Evolutionary conservation across 768 basidiomycete species (phyloP).

Genomic region (Mycena leptocephala): DNA sequence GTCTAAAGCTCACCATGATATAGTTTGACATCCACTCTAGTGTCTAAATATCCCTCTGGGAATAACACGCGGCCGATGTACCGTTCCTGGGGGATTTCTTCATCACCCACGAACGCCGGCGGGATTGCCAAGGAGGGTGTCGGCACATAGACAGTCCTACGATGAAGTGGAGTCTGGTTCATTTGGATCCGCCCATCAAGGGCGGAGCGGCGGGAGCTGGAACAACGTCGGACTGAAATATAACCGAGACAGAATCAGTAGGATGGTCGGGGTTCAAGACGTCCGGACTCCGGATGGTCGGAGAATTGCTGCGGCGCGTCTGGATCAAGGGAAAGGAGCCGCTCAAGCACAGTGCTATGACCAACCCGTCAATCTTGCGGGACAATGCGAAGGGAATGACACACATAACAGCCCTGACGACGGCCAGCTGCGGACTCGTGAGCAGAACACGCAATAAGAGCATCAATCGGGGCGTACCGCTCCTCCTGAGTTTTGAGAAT

Average conservation of each 20-base stretch:
- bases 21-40: neutral
- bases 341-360: neutral
- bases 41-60: too few relatives aligned
- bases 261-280: neutral
- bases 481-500: neutral
- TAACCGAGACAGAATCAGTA: too few relatives aligned
- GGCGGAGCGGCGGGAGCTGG: neutral
- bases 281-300: neutral
- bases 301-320: neutral
- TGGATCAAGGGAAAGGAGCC: neutral
- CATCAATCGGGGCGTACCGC: neutral
- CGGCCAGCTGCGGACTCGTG: neutral
- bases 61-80: neutral
- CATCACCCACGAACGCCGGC: slow-evolving; percentile 6
- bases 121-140: neutral
- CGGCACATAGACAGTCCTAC: neutral
- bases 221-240: neutral
- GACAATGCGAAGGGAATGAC: neutral
- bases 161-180: neutral
- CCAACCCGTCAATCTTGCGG: neutral
- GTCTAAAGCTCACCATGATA: too few relatives aligned
- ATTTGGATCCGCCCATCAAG: neutral
- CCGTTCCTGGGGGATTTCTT: neutral
- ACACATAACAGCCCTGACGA: neutral
- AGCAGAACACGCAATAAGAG: neutral